Evolutionary conservation across 2,329 filamentous ascomycete genomes (phyloP).

Genomic region (Colletotrichum theobromicola): DNA sequence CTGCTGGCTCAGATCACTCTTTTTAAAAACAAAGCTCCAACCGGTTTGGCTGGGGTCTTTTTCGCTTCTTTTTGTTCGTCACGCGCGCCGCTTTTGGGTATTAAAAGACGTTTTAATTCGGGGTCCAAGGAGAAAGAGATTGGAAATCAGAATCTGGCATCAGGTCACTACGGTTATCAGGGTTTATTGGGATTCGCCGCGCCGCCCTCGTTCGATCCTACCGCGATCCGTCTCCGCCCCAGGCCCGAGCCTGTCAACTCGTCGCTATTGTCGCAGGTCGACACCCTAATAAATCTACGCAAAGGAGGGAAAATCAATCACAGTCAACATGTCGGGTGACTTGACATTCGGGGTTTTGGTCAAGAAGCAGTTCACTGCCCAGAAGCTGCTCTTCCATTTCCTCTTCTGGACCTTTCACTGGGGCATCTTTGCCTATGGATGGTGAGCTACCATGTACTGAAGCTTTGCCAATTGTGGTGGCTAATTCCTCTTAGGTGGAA

Average conservation of each 20-base stretch:
- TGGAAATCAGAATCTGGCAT: not conserved
- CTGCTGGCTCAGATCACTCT: slow-evolving; percentile 67
- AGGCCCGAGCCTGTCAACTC: slow-evolving; percentile 24
- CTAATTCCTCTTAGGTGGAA: slow-evolving; percentile 68
- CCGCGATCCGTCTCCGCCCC: slow-evolving; percentile 4
- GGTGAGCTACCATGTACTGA: slow-evolving; percentile 58
- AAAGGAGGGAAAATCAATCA: slow-evolving; percentile 29
- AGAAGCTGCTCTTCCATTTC: slow-evolving; percentile 80
- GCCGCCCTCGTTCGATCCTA: not conserved
- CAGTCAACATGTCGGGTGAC: slow-evolving; percentile 43
- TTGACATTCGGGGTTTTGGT: slow-evolving; percentile 41
- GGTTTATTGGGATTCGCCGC: slow-evolving; percentile 1
- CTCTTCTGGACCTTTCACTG: slow-evolving; percentile 83
- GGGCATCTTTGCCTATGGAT: slow-evolving; percentile 82
- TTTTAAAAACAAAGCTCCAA: slow-evolving; percentile 27
- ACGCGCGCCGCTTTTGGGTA: slow-evolving; percentile 5
- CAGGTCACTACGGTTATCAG: not conserved
- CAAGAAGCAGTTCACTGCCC: slow-evolving; percentile 69
- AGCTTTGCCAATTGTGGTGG: not conserved
- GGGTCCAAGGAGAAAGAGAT: slow-evolving; percentile 3
- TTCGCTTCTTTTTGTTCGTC: slow-evolving; percentile 32
- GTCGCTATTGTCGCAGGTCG: slow-evolving; percentile 59
- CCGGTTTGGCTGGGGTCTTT: slow-evolving; percentile 25
- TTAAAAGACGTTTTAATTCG: slow-evolving; percentile 20
- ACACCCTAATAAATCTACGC: slow-evolving; percentile 38